Conservation (phyloP, 495 filamentous ascomycete genomes). For the Penicillium atrosanguineum region DNA sequence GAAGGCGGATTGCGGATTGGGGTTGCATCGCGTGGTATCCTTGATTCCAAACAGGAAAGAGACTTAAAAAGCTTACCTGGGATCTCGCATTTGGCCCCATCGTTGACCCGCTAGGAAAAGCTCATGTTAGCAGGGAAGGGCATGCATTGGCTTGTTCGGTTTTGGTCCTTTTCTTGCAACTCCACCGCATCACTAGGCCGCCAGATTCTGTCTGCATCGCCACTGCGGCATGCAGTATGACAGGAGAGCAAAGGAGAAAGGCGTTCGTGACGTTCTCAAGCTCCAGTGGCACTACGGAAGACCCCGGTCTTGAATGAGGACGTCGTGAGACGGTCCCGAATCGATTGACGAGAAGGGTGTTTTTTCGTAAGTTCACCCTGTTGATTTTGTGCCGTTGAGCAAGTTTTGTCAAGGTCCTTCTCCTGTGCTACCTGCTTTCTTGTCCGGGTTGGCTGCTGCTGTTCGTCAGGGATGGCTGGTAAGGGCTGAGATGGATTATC, state of each 20-base stretch:
- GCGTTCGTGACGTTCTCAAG: slow-evolving; percentile 18
- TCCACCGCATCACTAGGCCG: slow-evolving; percentile 15
- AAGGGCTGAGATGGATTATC: slow-evolving; percentile 9
- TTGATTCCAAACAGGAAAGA: slow-evolving; percentile 22
- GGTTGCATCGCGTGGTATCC: slow-evolving; percentile 32
- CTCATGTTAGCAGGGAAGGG: background rate
- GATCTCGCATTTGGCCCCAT: background rate
- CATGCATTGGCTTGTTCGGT: background rate
- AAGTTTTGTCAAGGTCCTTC: slow-evolving; percentile 14
- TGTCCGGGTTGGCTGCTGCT: slow-evolving; percentile 18
- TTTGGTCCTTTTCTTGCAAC: background rate
- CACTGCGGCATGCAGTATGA: slow-evolving; percentile 17
- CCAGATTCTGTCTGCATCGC: slow-evolving; percentile 11
- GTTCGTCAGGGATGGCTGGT: slow-evolving; percentile 15
- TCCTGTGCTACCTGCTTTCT: slow-evolving; percentile 13
- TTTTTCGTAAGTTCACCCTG: slow-evolving; percentile 7
- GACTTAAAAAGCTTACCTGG: slow-evolving; percentile 23
- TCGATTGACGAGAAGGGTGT: slow-evolving; percentile 23
- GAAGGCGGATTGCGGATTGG: slow-evolving; percentile 17
- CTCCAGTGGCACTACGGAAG: slow-evolving; percentile 17
- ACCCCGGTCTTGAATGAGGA: background rate
- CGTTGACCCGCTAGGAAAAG: background rate
- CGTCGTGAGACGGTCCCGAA: slow-evolving; percentile 9
- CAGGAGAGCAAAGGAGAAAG: slow-evolving; percentile 24
- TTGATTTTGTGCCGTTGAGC: slow-evolving; percentile 22